Evolutionary conservation across 371 early-diverging fungal genomes (phyloP), one percentile per base, ranked within the genome.

Genomic region (Scutellospora calospora): DNA sequence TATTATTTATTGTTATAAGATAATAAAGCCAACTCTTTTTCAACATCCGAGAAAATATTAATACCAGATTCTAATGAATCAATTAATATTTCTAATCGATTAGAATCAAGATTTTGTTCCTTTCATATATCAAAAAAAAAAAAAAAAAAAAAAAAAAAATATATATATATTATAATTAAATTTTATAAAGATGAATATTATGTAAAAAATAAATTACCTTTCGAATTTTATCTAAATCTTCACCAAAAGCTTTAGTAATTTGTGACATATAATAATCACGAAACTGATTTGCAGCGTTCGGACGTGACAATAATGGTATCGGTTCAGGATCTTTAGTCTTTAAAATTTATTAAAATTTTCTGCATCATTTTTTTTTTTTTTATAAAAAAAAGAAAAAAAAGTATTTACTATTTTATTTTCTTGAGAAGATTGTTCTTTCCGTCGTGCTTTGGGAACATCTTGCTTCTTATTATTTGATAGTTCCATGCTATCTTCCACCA

Each of bases 61-160:
- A 74, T 63, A 5, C 72, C 72, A 31, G 80, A 73, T 73, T 82
- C 80, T 27, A 82, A 59, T 12, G 82, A 74, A 27, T 80, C 62
- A n/a, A 80, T 80, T 41, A 82, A 41, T 33, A 82, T 55, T 38
- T 79, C 81, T 49, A 82, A 66, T 63, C 65, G 49, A 66, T 59
- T 80, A 1, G 31, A 35, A 80, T 80, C 65, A 52, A 82, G 74
- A 9, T 66, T 54, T 27, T 52, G 75, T 33, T 82, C 80, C 82
- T 80, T 65, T 45, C n/a, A 71, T 31, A 29, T 31, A 51, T 79
- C 52, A 55, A 63, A 62, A 1, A 76, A 5, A 54, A 54, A 22
- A 27, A 57, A 57, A 14, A 29, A 25, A 14, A 57, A 31, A 57
- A 75, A 35, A 75, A 25, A 18, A 38, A 35, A 31, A 8, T 49